These are phyloP conservation scores for Linaria vulgaris DNA, from an alignment of 257 asterid species.

Conservation along the genomic window DNA sequence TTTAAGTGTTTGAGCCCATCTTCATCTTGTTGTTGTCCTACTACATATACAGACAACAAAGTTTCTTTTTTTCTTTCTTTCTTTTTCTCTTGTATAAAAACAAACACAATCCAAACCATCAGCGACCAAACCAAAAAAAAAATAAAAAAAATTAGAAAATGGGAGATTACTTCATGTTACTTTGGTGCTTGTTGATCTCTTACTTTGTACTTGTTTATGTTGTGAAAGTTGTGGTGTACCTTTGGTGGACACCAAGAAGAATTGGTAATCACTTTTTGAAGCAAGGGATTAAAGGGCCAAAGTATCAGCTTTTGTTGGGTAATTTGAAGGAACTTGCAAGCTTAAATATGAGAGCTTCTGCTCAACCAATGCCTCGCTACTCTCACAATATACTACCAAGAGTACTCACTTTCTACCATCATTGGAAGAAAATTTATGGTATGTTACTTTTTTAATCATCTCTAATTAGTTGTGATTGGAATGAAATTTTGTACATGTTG, in stretches of 20 bases:
- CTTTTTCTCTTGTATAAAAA: constrained; percentile 58
- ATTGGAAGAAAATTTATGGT: constrained; percentile 91
- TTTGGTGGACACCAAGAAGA: constrained; percentile 80
- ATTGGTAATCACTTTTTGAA: constrained; percentile 51
- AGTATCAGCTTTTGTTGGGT: constrained; percentile 65
- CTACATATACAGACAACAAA: constrained; percentile 53
- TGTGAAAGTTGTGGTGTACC: constrained; percentile 41
- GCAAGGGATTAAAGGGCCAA: constrained; percentile 85
- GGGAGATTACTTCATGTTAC: constrained; percentile 40
- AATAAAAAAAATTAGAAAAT: constrained; percentile 17
- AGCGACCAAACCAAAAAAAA: constrained; percentile 26
- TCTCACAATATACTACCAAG: constrained; percentile 92
- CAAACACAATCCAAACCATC: constrained; percentile 51
- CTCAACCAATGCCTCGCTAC: constrained; percentile 57
- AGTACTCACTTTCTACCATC: constrained; percentile 87
- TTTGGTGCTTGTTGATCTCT: constrained; percentile 43
- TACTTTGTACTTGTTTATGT: constrained; percentile 36
- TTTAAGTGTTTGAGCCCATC: constrained; percentile 37
- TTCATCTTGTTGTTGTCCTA: constrained; percentile 31
- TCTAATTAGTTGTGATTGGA: too few relatives aligned
- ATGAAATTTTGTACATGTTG: too few relatives aligned
- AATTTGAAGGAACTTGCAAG: constrained; percentile 74
- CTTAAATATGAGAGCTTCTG: constrained; percentile 53
- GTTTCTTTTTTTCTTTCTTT: constrained; percentile 39
- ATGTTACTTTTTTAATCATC: too few relatives aligned